phyloP scores from a whole-genome alignment of 805 yeast species.

The Debaryomyces maramus region DNA sequence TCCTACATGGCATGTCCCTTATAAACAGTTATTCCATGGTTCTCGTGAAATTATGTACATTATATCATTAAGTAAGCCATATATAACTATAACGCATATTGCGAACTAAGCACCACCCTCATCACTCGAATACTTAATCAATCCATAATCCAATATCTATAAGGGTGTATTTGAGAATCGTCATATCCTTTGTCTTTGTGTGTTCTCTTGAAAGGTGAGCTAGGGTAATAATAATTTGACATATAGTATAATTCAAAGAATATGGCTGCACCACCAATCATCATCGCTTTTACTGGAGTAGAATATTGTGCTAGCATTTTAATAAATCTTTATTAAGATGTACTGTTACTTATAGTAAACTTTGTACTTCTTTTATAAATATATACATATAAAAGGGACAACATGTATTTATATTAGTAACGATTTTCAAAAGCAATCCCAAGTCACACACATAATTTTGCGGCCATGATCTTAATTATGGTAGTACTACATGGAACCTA shows the following conservation, averaged over 20 bases:
- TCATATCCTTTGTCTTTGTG: conserved; percentile 33
- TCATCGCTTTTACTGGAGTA: background rate
- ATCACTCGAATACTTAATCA: no score
- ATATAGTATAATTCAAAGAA: conserved; percentile 32
- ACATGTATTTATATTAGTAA: background rate
- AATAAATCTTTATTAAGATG: no score
- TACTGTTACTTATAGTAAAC: no score
- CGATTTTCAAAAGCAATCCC: background rate
- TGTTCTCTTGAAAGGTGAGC: conserved; percentile 29
- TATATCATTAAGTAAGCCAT: no score
- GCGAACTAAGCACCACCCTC: no score
- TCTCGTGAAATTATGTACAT: no score
- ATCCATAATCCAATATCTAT: conserved; percentile 6
- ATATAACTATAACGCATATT: conserved; percentile 17
- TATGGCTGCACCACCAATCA: background rate
- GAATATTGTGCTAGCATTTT: background rate
- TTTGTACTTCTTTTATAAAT: no score
- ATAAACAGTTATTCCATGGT: no score
- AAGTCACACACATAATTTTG: background rate
- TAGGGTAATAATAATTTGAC: conserved; percentile 30
- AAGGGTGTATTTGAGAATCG: conserved; percentile 16
- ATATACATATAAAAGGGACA: background rate
- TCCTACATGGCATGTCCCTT: no score
- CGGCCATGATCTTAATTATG: conserved; percentile 1
- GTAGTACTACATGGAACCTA: conserved; percentile 10